Evolutionary conservation across 192 early-diverging fungal genomes (phyloP).

Genomic region (Funneliformis mosseae): DNA sequence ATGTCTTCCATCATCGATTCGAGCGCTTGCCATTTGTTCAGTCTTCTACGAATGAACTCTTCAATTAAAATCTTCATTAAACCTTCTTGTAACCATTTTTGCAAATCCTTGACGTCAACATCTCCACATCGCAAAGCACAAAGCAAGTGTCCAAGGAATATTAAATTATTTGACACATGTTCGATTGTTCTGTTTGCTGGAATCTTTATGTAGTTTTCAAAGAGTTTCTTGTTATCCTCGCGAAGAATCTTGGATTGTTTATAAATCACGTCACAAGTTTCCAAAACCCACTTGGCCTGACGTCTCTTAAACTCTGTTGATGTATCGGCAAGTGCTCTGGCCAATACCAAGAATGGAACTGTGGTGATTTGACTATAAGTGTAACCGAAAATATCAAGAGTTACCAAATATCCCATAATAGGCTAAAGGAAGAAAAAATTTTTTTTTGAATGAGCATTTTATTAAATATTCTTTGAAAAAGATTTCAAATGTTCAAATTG

Average conservation of each 20-base stretch:
- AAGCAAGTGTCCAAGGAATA: constrained; percentile 47
- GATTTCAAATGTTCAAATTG: neutral
- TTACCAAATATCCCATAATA: constrained; percentile 48
- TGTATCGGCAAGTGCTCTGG: constrained; percentile 39
- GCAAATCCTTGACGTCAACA: constrained; percentile 33
- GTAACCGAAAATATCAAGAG: constrained; percentile 49
- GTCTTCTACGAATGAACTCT: constrained; percentile 41
- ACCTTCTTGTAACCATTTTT: constrained; percentile 15
- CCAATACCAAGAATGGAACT: constrained; percentile 45
- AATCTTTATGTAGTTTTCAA: constrained; percentile 36
- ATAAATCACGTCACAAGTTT: constrained; percentile 52
- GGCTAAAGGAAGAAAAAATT: constrained; percentile 31
- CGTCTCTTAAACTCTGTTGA: constrained; percentile 41
- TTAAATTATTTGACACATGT: constrained; percentile 42
- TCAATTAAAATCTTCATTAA: constrained; percentile 40
- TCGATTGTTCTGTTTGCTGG: constrained; percentile 46
- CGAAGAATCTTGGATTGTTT: constrained; percentile 35
- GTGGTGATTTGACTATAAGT: constrained; percentile 47
- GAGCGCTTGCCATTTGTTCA: constrained; percentile 37
- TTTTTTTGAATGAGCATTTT: neutral
- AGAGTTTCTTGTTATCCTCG: constrained; percentile 40
- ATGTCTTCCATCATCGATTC: constrained; percentile 37
- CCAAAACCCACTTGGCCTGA: constrained; percentile 44
- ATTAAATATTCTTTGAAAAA: neutral
- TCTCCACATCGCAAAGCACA: constrained; percentile 45